Evolutionary conservation across 2,329 filamentous ascomycete species (phyloP), one percentile per base, ranked within the genome.

Genomic region (Penicillium sp.): DNA sequence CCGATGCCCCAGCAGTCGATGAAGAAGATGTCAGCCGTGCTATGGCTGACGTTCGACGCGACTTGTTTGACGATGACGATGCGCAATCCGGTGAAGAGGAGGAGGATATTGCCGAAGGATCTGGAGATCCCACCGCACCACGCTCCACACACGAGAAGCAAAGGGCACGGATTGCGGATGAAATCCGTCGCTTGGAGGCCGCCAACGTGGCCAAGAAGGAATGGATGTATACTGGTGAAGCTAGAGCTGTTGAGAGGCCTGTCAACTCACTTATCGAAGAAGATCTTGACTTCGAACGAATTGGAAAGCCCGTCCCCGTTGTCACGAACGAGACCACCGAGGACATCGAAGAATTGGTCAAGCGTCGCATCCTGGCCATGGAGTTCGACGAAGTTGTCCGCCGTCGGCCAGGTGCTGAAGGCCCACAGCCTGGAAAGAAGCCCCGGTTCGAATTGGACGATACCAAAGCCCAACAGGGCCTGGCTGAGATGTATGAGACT

Each of bases 401-500:
- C 45, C 85, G 94, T 14, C 84, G 90, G 14, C 92, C 92, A 2
- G 90, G 91, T 59, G 82, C 88, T 9, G 77, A 89, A 13, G 82
- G 83, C 41, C 80, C 84, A 5, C 84, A 86, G 32, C 75, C 78
- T 59, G 79, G 83, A 3, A 84, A 88, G 29, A 84, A 90, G 58
- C 90, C 90, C 3, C 84, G 88, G 34, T 81, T 93, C 56, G 88
- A 93, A 59, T 79, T 97, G 10, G 89, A 95, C 65, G 92, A 97
- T 72, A 87, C 81, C 63, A 97, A 96, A 74, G 84, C 86, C n/a
- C 84, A 88, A 68, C 88, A 96, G 74, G 86, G 90, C 59, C 84
- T 99, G 11, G 93, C 91, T 0, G 92, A 97, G 66, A 81, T 96
- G 47, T 99, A 97, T 77, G 94, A 97, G 74, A 88, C 94, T 68